Percentiles rank a stretch among this genome's conserved stretches.
These are phyloP conservation scores for Melampsora larici-populina DNA, from an alignment of 1,284 basidiomycete genomes.

Conservation along the genomic window DNA sequence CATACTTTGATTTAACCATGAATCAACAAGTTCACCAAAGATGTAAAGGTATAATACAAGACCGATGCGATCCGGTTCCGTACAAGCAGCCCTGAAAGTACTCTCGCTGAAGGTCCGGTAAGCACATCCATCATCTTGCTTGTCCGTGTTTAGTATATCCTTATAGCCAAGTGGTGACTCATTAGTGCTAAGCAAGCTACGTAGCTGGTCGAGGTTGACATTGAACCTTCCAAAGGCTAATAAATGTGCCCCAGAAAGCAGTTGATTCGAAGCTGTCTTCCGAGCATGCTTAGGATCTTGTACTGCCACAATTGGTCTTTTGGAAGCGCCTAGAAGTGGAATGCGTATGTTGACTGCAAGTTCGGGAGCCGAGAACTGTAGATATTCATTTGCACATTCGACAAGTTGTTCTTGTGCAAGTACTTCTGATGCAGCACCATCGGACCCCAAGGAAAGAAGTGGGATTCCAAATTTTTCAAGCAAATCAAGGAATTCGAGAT, in stretches of 20 bases:
- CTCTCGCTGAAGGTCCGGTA: slow-evolving; percentile 11
- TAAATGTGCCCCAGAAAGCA: too few relatives aligned
- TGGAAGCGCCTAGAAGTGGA: not conserved
- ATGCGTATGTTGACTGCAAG: not conserved
- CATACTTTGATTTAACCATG: slow-evolving; percentile 2
- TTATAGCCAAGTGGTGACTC: not conserved
- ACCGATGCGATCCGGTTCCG: not conserved
- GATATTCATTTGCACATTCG: not conserved
- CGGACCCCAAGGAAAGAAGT: not conserved
- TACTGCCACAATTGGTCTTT: too few relatives aligned
- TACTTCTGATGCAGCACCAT: slow-evolving; percentile 1
- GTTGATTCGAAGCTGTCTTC: too few relatives aligned
- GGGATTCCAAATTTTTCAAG: not conserved
- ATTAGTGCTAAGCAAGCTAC: not conserved
- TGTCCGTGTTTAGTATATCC: slow-evolving; percentile 9
- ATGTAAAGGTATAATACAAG: slow-evolving; percentile 4
- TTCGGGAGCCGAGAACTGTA: not conserved
- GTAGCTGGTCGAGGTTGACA: slow-evolving; percentile 14
- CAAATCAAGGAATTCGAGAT: not conserved
- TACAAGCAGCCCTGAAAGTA: not conserved
- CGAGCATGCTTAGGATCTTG: too few relatives aligned
- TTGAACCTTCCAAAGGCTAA: too few relatives aligned
- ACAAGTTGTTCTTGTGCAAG: not conserved
- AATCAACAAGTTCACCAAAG: slow-evolving; percentile 15
- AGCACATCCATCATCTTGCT: slow-evolving; percentile 4